Conservation (phyloP, 345 rosid genomes). For the Camelina laxa region DNA sequence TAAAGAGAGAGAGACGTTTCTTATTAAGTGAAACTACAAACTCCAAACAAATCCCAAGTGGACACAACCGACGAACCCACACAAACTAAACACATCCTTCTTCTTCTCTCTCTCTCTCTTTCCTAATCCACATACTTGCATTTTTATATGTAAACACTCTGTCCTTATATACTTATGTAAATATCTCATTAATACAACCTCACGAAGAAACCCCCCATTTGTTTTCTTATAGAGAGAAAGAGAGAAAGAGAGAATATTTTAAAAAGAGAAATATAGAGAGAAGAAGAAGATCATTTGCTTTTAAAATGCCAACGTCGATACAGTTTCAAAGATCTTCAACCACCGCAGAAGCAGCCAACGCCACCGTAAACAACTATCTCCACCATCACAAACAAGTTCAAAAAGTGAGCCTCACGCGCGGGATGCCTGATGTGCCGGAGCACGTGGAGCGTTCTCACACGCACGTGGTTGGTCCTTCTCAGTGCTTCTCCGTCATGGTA, state of each 20-base stretch:
- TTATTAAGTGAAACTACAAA: slow-evolving; percentile 13
- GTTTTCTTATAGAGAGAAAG: background rate
- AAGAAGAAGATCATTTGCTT: background rate
- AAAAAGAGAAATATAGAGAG: background rate
- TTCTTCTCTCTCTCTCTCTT: slow-evolving; percentile 28
- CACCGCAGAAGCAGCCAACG: slow-evolving; percentile 32
- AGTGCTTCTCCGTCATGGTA: slow-evolving; percentile 68
- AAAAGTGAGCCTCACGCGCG: slow-evolving; percentile 46
- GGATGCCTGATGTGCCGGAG: slow-evolving; percentile 51
- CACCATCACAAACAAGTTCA: slow-evolving; percentile 43
- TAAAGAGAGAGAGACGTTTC: slow-evolving; percentile 18
- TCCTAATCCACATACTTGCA: slow-evolving; percentile 43
- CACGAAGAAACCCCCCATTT: slow-evolving; percentile 21
- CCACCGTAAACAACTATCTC: slow-evolving; percentile 26
- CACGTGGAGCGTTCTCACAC: slow-evolving; percentile 57
- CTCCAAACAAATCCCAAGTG: slow-evolving; percentile 54
- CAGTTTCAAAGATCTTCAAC: slow-evolving; percentile 51
- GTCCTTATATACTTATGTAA: slow-evolving; percentile 2
- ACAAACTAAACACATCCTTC: slow-evolving; percentile 12
- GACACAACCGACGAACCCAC: slow-evolving; percentile 41
- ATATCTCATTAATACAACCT: slow-evolving; percentile 26
- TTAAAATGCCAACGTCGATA: slow-evolving; percentile 66
- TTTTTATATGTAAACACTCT: slow-evolving; percentile 24
- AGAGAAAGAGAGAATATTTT: slow-evolving; percentile 6
- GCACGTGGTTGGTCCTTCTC: slow-evolving; percentile 58